Evolutionary conservation across 305 asterid species (phyloP).

Genomic region (Ilex paraguariensis): DNA sequence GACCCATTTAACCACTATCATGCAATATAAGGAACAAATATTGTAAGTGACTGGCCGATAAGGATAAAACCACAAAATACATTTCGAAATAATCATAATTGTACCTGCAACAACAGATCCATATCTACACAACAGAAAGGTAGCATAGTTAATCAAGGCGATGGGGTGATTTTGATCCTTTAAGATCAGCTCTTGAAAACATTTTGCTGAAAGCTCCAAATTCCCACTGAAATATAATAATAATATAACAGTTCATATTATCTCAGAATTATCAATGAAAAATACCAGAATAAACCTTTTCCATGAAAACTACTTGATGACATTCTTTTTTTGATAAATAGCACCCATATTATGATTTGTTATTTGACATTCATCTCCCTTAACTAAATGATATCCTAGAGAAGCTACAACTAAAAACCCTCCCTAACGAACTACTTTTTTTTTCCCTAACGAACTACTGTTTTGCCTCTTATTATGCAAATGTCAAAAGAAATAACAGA

Average conservation of each 20-base stretch:
- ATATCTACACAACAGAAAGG: slow-evolving; percentile 68
- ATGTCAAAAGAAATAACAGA: no score
- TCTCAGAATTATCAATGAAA: no score
- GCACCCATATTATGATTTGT: not conserved
- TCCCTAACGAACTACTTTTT: no score
- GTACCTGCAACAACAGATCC: slow-evolving; percentile 83
- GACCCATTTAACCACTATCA: not conserved
- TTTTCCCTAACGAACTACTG: no score
- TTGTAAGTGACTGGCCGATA: not conserved
- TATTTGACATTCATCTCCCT: not conserved
- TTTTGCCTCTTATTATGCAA: no score
- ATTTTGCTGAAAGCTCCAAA: slow-evolving; percentile 78
- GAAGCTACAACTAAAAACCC: no score
- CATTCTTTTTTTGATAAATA: no score
- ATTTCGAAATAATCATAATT: slow-evolving; percentile 9
- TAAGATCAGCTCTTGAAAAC: slow-evolving; percentile 70
- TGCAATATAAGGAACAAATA: slow-evolving; percentile 7
- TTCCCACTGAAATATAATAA: slow-evolving; percentile 47
- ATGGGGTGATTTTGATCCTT: slow-evolving; percentile 94
- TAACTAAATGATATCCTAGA: no score
- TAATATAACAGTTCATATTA: not conserved
- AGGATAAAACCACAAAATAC: not conserved
- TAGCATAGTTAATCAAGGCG: slow-evolving; percentile 81
- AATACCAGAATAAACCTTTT: no score
- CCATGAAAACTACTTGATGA: no score